These are phyloP conservation scores for Solanum peruvianum DNA, from an alignment of 257 asterid genomes.

Conservation along the genomic window DNA sequence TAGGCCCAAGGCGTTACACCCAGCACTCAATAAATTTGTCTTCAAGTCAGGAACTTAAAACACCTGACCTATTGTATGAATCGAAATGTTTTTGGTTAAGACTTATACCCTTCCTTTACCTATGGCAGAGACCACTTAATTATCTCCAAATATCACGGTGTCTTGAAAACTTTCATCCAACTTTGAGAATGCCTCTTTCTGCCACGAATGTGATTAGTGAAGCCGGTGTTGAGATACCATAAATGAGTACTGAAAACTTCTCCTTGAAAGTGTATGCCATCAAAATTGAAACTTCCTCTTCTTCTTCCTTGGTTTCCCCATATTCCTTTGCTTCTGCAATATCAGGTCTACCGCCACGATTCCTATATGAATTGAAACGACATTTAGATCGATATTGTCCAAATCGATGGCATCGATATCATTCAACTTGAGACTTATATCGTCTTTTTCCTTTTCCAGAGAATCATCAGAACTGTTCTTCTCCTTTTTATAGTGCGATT, in stretches of 20 bases:
- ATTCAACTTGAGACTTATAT: neutral
- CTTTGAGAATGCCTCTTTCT: neutral
- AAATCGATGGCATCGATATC: neutral
- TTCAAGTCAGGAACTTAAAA: no score
- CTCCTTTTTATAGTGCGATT: no score
- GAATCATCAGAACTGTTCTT: no score
- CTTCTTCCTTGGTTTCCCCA: neutral
- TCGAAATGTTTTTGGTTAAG: no score
- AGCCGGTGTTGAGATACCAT: neutral
- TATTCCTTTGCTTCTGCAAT: neutral
- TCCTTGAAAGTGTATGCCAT: neutral
- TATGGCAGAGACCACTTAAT: no score
- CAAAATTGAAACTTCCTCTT: neutral
- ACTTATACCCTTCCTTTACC: no score
- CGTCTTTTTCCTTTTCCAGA: neutral
- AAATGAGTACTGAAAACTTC: no score
- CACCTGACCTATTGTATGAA: no score
- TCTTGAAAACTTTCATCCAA: no score
- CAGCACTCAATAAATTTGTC: no score
- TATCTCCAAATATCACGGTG: no score
- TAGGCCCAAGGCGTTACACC: no score
- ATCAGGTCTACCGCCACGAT: neutral
- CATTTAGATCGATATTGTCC: neutral
- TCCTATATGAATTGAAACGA: neutral
- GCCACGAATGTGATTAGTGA: neutral